phyloP scores from a whole-genome alignment of 176 grass and related monocot species.

The Pontederia paniculata region DNA sequence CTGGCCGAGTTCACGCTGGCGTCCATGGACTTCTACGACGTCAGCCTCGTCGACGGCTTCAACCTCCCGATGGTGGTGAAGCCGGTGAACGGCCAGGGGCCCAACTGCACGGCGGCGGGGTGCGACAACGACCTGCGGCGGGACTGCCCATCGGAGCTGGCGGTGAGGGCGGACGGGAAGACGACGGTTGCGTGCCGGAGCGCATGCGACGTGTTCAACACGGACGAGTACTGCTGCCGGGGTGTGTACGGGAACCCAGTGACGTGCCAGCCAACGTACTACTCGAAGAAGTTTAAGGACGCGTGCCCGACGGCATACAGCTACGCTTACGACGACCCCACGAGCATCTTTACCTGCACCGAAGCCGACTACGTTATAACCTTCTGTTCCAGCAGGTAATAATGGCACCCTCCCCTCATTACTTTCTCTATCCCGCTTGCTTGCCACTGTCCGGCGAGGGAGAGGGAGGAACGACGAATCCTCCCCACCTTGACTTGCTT shows the following conservation, averaged over 20 bases:
- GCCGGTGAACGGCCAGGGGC: slow-evolving; percentile 24
- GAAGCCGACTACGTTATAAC: slow-evolving; percentile 51
- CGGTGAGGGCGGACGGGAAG: slow-evolving; percentile 24
- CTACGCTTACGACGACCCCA: slow-evolving; percentile 86
- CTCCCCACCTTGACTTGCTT: too few relatives aligned
- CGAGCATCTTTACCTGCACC: slow-evolving; percentile 61
- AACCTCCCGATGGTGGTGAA: slow-evolving; percentile 39
- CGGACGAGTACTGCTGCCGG: slow-evolving; percentile 75
- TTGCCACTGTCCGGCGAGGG: too few relatives aligned
- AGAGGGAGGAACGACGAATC: too few relatives aligned
- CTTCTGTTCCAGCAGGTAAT: slow-evolving; percentile 65
- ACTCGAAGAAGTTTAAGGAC: slow-evolving; percentile 69
- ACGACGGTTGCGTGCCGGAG: slow-evolving; percentile 70
- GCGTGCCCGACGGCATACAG: slow-evolving; percentile 66
- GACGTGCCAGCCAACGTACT: slow-evolving; percentile 62
- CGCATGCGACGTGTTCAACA: slow-evolving; percentile 79
- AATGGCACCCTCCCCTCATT: too few relatives aligned
- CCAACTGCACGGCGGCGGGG: slow-evolving; percentile 52
- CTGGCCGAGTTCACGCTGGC: slow-evolving; percentile 83
- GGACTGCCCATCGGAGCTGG: slow-evolving; percentile 50
- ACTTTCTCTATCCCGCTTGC: too few relatives aligned
- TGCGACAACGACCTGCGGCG: slow-evolving; percentile 50
- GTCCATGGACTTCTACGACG: slow-evolving; percentile 70
- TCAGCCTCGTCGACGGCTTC: slow-evolving; percentile 86
- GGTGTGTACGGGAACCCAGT: slow-evolving; percentile 34